Evolutionary conservation across 2,329 filamentous ascomycete species (phyloP).

Genomic region (Tolypocladium ophioglossoides): DNA sequence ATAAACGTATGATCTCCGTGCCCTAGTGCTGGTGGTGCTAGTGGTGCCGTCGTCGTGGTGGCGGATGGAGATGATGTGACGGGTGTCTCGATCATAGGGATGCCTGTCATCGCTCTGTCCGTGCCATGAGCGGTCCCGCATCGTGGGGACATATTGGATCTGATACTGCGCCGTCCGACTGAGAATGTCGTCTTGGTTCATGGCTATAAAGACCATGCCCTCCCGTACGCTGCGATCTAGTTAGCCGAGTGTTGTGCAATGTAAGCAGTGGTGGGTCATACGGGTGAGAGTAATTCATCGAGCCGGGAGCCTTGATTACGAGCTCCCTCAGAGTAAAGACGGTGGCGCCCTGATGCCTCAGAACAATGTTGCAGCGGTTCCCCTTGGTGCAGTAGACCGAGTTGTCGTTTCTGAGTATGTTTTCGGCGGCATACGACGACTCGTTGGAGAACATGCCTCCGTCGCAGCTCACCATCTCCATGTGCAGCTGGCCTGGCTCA

Average conservation of each 20-base stretch:
- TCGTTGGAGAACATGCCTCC: slow-evolving; percentile 62
- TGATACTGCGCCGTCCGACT: slow-evolving; percentile 64
- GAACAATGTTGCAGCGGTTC: slow-evolving; percentile 76
- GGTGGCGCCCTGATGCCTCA: slow-evolving; percentile 70
- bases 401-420: slow-evolving; percentile 71
- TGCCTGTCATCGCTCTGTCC: slow-evolving; percentile 9
- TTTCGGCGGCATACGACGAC: slow-evolving; percentile 58
- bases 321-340: slow-evolving; percentile 78
- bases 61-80: slow-evolving; percentile 38
- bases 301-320: slow-evolving; percentile 73
- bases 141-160: slow-evolving; percentile 46
- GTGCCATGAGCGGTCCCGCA: slow-evolving; percentile 7
- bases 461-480: slow-evolving; percentile 87
- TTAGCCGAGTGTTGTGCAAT: not conserved
- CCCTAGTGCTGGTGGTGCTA: slow-evolving; percentile 35
- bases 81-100: slow-evolving; percentile 8
- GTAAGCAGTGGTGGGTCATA: slow-evolving; percentile 36
- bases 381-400: slow-evolving; percentile 86
- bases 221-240: slow-evolving; percentile 60
- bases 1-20: slow-evolving; percentile 34
- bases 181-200: slow-evolving; percentile 69
- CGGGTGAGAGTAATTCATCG: slow-evolving; percentile 71
- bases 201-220: slow-evolving; percentile 85
- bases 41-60: slow-evolving; percentile 41
- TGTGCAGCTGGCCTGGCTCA: slow-evolving; percentile 66